Conservation (phyloP, 1,284 basidiomycete species). For the Moesziomyces parantarcticus region DNA sequence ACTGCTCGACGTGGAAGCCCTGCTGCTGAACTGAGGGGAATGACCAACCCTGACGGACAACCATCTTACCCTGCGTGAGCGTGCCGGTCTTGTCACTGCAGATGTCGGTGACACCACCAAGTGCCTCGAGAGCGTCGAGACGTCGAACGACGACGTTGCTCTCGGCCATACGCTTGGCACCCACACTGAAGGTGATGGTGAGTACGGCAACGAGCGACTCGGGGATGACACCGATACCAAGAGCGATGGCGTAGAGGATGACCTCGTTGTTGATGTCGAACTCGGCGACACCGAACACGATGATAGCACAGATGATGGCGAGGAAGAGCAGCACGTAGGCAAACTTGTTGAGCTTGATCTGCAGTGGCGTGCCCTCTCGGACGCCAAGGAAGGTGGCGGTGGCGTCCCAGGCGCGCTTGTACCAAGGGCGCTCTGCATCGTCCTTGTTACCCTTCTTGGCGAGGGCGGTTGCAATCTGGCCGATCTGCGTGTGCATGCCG, state of each 20-base stretch:
- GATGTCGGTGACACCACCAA: constrained; percentile 58
- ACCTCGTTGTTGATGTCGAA: constrained; percentile 69
- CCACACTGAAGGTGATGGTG: constrained; percentile 60
- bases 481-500: constrained; percentile 58
- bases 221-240: constrained; percentile 64
- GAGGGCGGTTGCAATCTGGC: constrained; percentile 60
- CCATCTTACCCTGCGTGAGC: constrained; percentile 64
- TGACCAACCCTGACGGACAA: constrained; percentile 57
- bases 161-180: constrained; percentile 62
- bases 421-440: constrained; percentile 26
- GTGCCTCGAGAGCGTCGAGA: constrained; percentile 61
- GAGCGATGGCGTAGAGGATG: constrained; percentile 69
- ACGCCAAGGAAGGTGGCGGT: constrained; percentile 68
- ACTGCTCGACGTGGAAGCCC: constrained; percentile 52
- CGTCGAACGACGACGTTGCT: constrained; percentile 61
- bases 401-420: constrained; percentile 51
- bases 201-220: constrained; percentile 69
- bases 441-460: constrained; percentile 34
- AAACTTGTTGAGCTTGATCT: constrained; percentile 75
- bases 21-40: constrained; percentile 21
- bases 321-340: constrained; percentile 75
- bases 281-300: constrained; percentile 72
- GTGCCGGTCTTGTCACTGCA: constrained; percentile 65
- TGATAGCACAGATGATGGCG: constrained; percentile 72
- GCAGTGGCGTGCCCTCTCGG: constrained; percentile 73